Evolutionary conservation across 345 rosid species (phyloP).

Genomic region (Microcos paniculata): DNA sequence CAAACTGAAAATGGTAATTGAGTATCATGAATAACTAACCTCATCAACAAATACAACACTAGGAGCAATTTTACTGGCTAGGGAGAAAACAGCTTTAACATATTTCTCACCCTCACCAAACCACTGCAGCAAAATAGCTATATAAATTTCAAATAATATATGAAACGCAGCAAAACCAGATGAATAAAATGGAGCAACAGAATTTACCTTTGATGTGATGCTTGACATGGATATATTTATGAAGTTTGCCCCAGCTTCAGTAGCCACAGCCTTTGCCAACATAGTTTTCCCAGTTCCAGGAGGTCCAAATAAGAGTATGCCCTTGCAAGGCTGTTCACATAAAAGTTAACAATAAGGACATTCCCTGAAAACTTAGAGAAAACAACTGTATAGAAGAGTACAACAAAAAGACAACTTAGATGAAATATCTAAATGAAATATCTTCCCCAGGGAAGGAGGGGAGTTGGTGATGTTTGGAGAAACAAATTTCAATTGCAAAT

Average conservation of each 20-base stretch:
- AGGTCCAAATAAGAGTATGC: slow-evolving; percentile 89
- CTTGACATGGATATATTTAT: slow-evolving; percentile 90
- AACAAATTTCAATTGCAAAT: not conserved
- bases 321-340: slow-evolving; percentile 74
- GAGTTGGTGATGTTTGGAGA: not conserved
- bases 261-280: slow-evolving; percentile 97
- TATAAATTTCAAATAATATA: slow-evolving; percentile 5
- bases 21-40: slow-evolving; percentile 39
- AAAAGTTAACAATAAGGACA: slow-evolving; percentile 10
- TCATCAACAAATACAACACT: slow-evolving; percentile 92
- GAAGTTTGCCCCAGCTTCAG: slow-evolving; percentile 98
- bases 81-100: slow-evolving; percentile 85
- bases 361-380: not conserved
- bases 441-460: not conserved
- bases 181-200: not conserved
- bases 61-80: slow-evolving; percentile 90
- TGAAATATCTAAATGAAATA: not conserved
- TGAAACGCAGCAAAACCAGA: slow-evolving; percentile 6
- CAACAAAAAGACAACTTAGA: not conserved
- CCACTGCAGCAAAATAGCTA: slow-evolving; percentile 56
- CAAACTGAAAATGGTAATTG: slow-evolving; percentile 8
- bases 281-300: slow-evolving; percentile 98
- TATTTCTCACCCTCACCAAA: slow-evolving; percentile 96
- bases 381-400: not conserved
- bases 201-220: slow-evolving; percentile 78